Evolutionary conservation across 2,329 filamentous ascomycete genomes (phyloP), one percentile per base, ranked within the genome.

Genomic region (Trichophyton simii): DNA sequence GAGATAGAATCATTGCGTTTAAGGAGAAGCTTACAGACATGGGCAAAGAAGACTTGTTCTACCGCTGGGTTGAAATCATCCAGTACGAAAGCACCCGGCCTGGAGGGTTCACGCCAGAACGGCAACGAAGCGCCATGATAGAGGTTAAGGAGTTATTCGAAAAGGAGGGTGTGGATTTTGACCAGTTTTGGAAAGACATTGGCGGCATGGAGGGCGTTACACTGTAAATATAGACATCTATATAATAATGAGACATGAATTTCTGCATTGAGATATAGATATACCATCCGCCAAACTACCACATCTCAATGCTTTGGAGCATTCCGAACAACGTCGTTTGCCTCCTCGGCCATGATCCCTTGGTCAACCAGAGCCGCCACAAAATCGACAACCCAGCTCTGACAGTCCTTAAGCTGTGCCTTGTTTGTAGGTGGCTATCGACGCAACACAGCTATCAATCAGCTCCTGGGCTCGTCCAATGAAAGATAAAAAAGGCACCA

Each of bases 21-120:
- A 86, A 89, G 67, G 87, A 94, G 50, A 84, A 85, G 20, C 79
- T 96, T 67, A 80, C 82, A 1, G 80, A 80, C 2, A 79, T 94
- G 73, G 90, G 87, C 50, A 95, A 96, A 75, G 91, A 96, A 72
- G 85, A 87, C 65, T 73, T 96, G 60, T 96, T 96, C 76, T 96
- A 88, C 76, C 84, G 87, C 61, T 96, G 91, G 90, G 88, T 96
- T 57, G 91, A 96, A 77, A 82, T 95, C 70, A 85, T 96, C 58
- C 91, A 96, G 75, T 95, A 85, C 69, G 91, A 96, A 75, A 87
- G 88, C 48, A 87, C 85, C 41, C 82, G 83, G 66, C 88, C 90
- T 0, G 89, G 87, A 18, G 89, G 88, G 0, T 95, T 95, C 70
- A 88, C 86, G 1, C 77, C 80, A 0, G 87, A 91, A 70, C 82